These are phyloP conservation scores for Saturnispora besseyi DNA, from an alignment of 805 yeast species.

Conservation along the genomic window DNA sequence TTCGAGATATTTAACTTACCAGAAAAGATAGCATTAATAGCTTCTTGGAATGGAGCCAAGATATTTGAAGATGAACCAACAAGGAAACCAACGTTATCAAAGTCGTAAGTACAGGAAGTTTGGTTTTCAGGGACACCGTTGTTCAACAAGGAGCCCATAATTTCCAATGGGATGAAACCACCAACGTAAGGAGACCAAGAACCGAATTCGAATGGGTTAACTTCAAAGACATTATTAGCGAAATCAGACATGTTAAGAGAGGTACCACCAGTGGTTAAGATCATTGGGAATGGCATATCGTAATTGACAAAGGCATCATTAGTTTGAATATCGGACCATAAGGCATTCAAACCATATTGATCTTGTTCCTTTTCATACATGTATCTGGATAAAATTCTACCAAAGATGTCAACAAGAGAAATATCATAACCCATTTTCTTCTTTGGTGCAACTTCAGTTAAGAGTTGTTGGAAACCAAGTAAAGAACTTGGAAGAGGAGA, in stretches of 20 bases:
- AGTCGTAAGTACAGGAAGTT: slow-evolving; percentile 49
- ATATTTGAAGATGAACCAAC: slow-evolving; percentile 72
- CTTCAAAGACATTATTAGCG: slow-evolving; percentile 52
- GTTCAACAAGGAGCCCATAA: slow-evolving; percentile 53
- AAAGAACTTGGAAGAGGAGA: slow-evolving; percentile 46
- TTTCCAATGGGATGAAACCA: slow-evolving; percentile 54
- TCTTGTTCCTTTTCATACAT: slow-evolving; percentile 51
- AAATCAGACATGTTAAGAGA: slow-evolving; percentile 39
- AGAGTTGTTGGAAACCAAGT: slow-evolving; percentile 40
- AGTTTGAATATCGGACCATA: slow-evolving; percentile 47
- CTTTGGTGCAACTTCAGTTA: slow-evolving; percentile 41
- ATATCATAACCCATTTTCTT: slow-evolving; percentile 50
- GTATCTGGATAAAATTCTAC: slow-evolving; percentile 56
- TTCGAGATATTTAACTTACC: slow-evolving; percentile 10
- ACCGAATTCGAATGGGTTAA: slow-evolving; percentile 67
- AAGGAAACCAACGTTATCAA: slow-evolving; percentile 69
- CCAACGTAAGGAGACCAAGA: slow-evolving; percentile 70
- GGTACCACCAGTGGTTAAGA: slow-evolving; percentile 50
- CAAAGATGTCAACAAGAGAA: slow-evolving; percentile 65
- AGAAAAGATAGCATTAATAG: slow-evolving; percentile 11
- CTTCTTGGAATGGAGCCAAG: slow-evolving; percentile 29
- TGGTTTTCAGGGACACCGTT: slow-evolving; percentile 44
- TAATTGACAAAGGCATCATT: slow-evolving; percentile 47
- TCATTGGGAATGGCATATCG: slow-evolving; percentile 63
- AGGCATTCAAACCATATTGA: slow-evolving; percentile 46